Evolutionary conservation across 108 stramenopile genomes (phyloP), one percentile per base, ranked within the genome.

Genomic region (Chaetoceros muelleri): DNA sequence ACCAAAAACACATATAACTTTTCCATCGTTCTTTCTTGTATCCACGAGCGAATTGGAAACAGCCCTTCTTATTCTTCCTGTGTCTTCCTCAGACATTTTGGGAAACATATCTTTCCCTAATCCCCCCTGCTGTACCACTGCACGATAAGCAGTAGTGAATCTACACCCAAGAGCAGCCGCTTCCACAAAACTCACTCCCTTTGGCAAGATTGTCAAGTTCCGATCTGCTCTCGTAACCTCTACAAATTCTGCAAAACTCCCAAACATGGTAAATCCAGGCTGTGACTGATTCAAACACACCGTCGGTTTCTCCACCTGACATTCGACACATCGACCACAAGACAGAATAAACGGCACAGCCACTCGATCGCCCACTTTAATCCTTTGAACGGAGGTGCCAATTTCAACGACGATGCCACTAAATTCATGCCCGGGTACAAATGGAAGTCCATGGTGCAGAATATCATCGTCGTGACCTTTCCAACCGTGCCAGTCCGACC

Each of bases 141-240:
- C 82, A 21, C 86, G 77, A 61, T 79, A 84, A 23, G 86, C 86
- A 26, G 86, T 87, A 17, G 82, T 82, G 57, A 82, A 84, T n/a
- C 86, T 67, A 58, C 86, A 87, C 45, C 86, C 86, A 26, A 87
- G 58, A n/a, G 82, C 82, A 24, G 86, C 86, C 2, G 86, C 86
- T 58, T 83, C 77, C 17, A 81, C 66, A 66, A 84, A 84, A 16
- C 75, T 74, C 8, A 87, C 81, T 8, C 46, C 52, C 1, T 60
- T 34, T 27, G 86, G 86, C 18, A 87, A 55, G 2, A 54, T 53
- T 13, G 62, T 44, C 2, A 87, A 24, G 65, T 87, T 83, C 18
- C 80, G 67, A 57, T 75, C 77, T 13, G 86, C 86, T 47, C 82
- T 44, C 5, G 80, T 72, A 2, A 87, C 19, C 13, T 72, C 64